These are phyloP conservation scores for Psilocybe cyanescens DNA, from an alignment of 768 basidiomycete species.

Conservation along the genomic window DNA sequence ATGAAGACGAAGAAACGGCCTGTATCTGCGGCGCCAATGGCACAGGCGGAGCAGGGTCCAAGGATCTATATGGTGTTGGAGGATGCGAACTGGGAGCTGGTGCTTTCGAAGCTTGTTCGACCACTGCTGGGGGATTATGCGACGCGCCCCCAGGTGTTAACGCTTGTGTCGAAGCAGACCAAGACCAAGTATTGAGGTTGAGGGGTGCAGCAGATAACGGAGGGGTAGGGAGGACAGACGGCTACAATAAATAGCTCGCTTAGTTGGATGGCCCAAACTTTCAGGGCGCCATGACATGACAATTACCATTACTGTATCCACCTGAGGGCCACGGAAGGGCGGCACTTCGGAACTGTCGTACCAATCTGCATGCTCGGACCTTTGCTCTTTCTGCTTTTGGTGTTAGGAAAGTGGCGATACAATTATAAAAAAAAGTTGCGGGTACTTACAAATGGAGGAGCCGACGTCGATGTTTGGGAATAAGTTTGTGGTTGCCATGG, in stretches of 20 bases:
- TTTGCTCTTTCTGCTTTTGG: not conserved
- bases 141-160: no score
- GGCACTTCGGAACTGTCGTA: not conserved
- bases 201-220: not conserved
- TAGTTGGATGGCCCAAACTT: not conserved
- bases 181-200: not conserved
- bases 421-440: not conserved
- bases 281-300: not conserved
- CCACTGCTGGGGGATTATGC: no score
- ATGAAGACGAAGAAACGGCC: not conserved
- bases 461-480: not conserved
- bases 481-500: no score
- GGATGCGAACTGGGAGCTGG: no score
- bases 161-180: not conserved
- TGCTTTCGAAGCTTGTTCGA: no score
- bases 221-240: not conserved
- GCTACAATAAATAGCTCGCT: not conserved
- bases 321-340: not conserved
- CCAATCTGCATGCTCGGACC: not conserved
- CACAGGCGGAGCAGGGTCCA: no score
- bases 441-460: not conserved
- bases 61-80: no score
- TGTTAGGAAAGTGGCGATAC: not conserved
- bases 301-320: not conserved
- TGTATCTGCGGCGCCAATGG: not conserved